phyloP scores from a whole-genome alignment of 2,329 filamentous ascomycete genomes.

The Knoxdaviesia proteae region DNA sequence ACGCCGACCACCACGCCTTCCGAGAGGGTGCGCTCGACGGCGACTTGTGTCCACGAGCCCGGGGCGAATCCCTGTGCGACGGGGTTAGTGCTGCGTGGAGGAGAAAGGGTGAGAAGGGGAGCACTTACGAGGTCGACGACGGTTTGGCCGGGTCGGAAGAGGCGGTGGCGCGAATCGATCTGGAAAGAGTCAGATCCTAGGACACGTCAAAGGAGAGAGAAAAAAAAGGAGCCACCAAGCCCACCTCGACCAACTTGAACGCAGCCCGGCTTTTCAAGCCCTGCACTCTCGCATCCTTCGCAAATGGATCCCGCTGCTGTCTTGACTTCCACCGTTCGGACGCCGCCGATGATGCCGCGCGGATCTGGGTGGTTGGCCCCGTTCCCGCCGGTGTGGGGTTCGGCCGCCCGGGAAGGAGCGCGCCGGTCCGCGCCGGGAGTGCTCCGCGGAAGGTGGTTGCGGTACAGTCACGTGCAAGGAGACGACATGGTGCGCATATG shows the following conservation, averaged over 20 bases:
- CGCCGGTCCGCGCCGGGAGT: too few species aligned
- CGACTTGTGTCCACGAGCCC: slow-evolving; percentile 60
- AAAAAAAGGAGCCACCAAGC: neutral
- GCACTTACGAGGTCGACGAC: slow-evolving; percentile 64
- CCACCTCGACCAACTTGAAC: slow-evolving; percentile 75
- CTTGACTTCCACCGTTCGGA: slow-evolving; percentile 55
- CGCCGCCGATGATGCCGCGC: slow-evolving; percentile 3
- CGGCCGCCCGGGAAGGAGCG: too few species aligned
- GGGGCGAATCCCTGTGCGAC: slow-evolving; percentile 48
- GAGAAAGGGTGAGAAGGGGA: neutral
- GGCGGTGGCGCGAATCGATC: slow-evolving; percentile 62
- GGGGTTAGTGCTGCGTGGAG: slow-evolving; percentile 2
- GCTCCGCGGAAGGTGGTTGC: too few species aligned
- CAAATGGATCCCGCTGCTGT: slow-evolving; percentile 52
- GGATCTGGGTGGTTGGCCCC: neutral
- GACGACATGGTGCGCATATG: too few species aligned
- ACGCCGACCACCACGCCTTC: slow-evolving; percentile 70
- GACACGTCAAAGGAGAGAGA: neutral
- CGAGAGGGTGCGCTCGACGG: slow-evolving; percentile 56
- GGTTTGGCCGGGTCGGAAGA: slow-evolving; percentile 66
- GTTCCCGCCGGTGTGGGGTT: too few species aligned
- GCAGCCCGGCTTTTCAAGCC: slow-evolving; percentile 78
- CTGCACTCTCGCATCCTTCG: slow-evolving; percentile 54
- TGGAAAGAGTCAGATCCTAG: slow-evolving; percentile 12
- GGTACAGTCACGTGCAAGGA: neutral